Conservation (phyloP, 2,329 filamentous ascomycete species). For the Cytospora schulzeri region DNA sequence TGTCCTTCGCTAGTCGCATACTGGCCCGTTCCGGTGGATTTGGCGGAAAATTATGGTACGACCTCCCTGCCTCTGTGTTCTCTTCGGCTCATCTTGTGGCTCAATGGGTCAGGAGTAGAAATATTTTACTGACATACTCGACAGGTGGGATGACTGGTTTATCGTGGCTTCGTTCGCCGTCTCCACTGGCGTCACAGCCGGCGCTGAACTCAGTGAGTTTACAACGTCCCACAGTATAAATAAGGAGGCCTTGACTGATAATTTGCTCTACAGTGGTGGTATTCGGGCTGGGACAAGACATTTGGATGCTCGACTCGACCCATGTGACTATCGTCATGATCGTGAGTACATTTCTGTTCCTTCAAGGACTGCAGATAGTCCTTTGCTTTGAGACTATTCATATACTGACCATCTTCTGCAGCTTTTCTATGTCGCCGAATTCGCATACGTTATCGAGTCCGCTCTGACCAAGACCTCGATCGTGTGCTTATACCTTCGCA, state of each 20-base stretch:
- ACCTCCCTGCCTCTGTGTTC: no score
- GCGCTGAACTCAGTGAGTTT: conserved; percentile 30
- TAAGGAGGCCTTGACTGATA: neutral
- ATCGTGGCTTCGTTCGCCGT: conserved; percentile 31
- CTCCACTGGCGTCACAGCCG: conserved; percentile 29
- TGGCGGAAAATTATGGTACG: conserved; percentile 28
- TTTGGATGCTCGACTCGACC: conserved; percentile 29
- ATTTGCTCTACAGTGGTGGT: conserved; percentile 26
- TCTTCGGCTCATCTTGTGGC: no score
- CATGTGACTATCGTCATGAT: conserved; percentile 29
- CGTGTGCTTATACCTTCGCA: conserved; percentile 37
- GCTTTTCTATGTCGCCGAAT: conserved; percentile 40
- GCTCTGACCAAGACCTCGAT: conserved; percentile 37
- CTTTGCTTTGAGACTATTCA: no score
- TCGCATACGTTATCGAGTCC: conserved; percentile 37
- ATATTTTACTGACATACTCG: neutral
- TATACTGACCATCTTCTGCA: conserved; percentile 10
- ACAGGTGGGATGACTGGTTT: conserved; percentile 31
- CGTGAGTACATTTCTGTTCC: conserved; percentile 20
- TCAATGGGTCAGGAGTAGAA: neutral
- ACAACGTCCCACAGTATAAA: neutral
- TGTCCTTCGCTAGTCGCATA: conserved; percentile 28
- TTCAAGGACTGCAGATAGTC: neutral
- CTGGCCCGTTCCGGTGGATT: conserved; percentile 28
- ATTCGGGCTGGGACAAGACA: conserved; percentile 31